Evolutionary conservation across 352 stramenopile genomes (phyloP).

Genomic region (Phytophthora fragariae): DNA sequence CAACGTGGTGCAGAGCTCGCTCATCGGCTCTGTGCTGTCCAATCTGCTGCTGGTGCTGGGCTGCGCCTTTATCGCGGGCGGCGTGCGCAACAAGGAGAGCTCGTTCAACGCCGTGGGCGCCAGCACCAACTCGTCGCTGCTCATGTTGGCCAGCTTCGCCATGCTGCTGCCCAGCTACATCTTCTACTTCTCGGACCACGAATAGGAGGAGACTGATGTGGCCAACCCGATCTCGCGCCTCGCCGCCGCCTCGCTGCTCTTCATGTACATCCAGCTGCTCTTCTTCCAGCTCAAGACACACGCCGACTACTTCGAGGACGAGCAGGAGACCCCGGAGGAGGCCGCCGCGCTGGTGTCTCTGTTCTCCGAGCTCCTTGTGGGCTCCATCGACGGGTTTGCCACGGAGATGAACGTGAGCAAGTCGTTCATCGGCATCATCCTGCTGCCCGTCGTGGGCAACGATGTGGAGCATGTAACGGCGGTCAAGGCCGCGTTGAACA

Average conservation of each 20-base stretch:
- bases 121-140: too few species aligned
- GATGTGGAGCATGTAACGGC: slow-evolving; percentile 98
- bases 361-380: slow-evolving; percentile 95
- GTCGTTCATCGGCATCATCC: slow-evolving; percentile 94
- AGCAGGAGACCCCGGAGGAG: slow-evolving; percentile 58
- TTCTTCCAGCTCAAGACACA: slow-evolving; percentile 97
- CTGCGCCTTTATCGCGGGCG: slow-evolving; percentile 95
- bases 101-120: too few species aligned
- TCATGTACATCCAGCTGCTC: slow-evolving; percentile 95
- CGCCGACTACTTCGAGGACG: slow-evolving; percentile 90
- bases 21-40: slow-evolving; percentile 98
- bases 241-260: slow-evolving; percentile 82
- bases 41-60: slow-evolving; percentile 98
- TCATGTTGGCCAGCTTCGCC: too few species aligned
- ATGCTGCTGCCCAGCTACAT: too few species aligned
- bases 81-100: too few species aligned
- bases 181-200: slow-evolving; percentile 74
- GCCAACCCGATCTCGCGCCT: slow-evolving; percentile 81
- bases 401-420: slow-evolving; percentile 74
- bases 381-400: slow-evolving; percentile 84
- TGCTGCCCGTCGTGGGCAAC: slow-evolving; percentile 98
- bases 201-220: slow-evolving; percentile 74
- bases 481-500: slow-evolving; percentile 50
- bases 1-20: slow-evolving; percentile 96
- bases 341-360: slow-evolving; percentile 90